Conservation (phyloP, 192 early-diverging fungal genomes). For the Kickxella alabastrina region DNA sequence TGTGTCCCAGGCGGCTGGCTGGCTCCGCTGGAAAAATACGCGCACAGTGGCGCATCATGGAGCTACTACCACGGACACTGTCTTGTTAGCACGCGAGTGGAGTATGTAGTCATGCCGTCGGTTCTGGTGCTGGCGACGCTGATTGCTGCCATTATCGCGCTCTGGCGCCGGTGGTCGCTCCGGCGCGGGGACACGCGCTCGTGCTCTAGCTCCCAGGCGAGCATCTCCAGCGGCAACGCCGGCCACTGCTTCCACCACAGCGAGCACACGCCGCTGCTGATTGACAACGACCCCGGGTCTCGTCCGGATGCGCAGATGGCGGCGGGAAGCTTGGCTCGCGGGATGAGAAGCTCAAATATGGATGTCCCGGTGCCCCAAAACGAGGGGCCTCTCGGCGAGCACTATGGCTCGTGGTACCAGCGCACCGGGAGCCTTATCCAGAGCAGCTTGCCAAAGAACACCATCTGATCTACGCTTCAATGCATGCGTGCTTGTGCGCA, state of each 20-base stretch:
- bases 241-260: conserved; percentile 2
- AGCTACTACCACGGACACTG: conserved; percentile 49
- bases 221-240: neutral
- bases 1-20: conserved; percentile 49
- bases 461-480: too few species aligned
- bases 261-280: conserved; percentile 41
- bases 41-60: conserved; percentile 22
- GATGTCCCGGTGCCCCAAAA: neutral
- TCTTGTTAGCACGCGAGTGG: conserved; percentile 28
- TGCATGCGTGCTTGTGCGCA: too few species aligned
- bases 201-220: conserved; percentile 10
- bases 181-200: conserved; percentile 10
- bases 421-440: conserved; percentile 33
- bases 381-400: conserved; percentile 30
- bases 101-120: conserved; percentile 36
- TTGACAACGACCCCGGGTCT: conserved; percentile 45
- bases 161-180: conserved; percentile 29
- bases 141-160: conserved; percentile 15
- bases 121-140: conserved; percentile 22
- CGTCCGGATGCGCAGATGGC: neutral
- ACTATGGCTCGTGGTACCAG: conserved; percentile 47
- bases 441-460: neutral
- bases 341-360: too few species aligned
- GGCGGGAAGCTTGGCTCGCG: neutral
- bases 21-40: conserved; percentile 22